These are phyloP conservation scores for cucumber (Cucumis sativus) DNA, from an alignment of 306 rosid species.

Conservation along the genomic window DNA sequence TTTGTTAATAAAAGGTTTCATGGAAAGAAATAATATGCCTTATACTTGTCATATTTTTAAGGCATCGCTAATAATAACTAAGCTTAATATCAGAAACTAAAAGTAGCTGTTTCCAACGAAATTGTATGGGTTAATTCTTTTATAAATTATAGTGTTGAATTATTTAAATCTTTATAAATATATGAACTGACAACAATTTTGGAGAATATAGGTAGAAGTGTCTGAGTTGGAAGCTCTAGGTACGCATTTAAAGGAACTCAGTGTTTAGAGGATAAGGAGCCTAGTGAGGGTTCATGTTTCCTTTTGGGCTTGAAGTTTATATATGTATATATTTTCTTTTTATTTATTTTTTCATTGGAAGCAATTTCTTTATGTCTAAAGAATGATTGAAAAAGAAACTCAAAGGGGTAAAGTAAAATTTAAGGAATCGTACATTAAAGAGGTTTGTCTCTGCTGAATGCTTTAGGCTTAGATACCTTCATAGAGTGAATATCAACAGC, in stretches of 20 bases:
- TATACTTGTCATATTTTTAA: background rate
- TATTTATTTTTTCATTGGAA: too few relatives aligned
- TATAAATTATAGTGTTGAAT: background rate
- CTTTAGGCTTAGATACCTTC: too few relatives aligned
- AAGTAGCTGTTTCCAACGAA: background rate
- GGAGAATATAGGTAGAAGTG: background rate
- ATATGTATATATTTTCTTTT: too few relatives aligned
- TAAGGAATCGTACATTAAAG: background rate
- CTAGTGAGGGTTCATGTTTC: too few relatives aligned
- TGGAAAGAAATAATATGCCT: background rate
- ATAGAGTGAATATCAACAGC: too few relatives aligned
- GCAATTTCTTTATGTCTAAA: too few relatives aligned
- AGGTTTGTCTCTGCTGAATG: too few relatives aligned
- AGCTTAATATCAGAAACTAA: background rate
- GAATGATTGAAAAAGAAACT: background rate
- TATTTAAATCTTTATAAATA: too few relatives aligned
- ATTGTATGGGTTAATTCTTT: background rate
- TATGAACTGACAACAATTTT: background rate
- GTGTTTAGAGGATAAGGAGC: too few relatives aligned
- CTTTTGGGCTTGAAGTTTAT: too few relatives aligned
- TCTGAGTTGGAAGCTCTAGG: background rate
- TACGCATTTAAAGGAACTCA: background rate
- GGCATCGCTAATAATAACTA: background rate
- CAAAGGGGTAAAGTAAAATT: background rate
- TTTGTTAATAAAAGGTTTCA: background rate